Conservation (phyloP, 2,329 filamentous ascomycete genomes). For the Hymenoscyphus salicellus region DNA sequence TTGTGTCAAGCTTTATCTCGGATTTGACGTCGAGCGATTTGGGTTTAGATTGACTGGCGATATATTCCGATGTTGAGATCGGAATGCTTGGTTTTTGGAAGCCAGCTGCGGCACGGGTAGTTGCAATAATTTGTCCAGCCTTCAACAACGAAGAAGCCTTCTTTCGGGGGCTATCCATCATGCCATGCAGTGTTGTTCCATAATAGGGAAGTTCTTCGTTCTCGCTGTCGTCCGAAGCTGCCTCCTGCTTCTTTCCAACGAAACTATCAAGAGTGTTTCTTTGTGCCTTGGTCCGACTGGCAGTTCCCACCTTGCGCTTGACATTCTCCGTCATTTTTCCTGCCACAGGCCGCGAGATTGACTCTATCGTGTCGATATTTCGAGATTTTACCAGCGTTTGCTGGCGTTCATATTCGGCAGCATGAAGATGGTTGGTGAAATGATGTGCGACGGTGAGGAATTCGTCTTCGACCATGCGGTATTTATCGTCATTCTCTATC, state of each 20-base stretch:
- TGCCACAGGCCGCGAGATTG: constrained; percentile 41
- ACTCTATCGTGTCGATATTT: constrained; percentile 47
- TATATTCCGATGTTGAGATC: constrained; percentile 16
- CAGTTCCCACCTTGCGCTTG: constrained; percentile 35
- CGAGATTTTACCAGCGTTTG: constrained; percentile 54
- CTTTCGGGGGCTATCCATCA: constrained; percentile 44
- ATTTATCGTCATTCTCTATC: constrained; percentile 65
- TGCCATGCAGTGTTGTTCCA: constrained; percentile 41
- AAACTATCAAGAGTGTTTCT: constrained; percentile 32
- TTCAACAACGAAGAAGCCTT: constrained; percentile 32
- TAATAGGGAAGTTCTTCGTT: constrained; percentile 34
- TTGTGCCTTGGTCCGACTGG: constrained; percentile 39
- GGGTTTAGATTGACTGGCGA: background rate
- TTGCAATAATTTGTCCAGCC: constrained; percentile 19
- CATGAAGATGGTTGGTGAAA: constrained; percentile 73
- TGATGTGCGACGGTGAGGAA: constrained; percentile 63
- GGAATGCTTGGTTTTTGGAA: constrained; percentile 27
- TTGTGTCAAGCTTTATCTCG: background rate
- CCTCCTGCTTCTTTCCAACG: constrained; percentile 24
- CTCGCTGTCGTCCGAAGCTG: constrained; percentile 33
- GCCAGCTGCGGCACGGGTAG: constrained; percentile 36
- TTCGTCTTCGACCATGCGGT: constrained; percentile 83
- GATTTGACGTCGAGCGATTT: background rate
- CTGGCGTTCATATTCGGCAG: constrained; percentile 71
- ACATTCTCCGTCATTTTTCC: constrained; percentile 33